A percentile compares a stretch with the other conserved stretches of the same genome.
phyloP scores from a whole-genome alignment of 1,284 basidiomycete genomes.

The Trichosporon faecale region DNA sequence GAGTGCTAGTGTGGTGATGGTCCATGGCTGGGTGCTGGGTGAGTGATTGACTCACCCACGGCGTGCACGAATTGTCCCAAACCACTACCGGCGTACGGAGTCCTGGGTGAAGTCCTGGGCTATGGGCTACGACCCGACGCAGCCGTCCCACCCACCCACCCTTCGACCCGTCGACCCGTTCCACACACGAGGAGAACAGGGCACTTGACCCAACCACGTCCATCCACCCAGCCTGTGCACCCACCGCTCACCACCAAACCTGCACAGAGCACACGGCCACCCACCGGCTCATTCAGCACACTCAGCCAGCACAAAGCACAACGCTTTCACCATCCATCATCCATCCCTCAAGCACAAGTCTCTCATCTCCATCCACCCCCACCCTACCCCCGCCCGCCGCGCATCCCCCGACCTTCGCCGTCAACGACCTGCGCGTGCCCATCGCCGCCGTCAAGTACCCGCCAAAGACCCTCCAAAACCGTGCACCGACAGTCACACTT shows the following conservation, averaged over 20 bases:
- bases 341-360: background rate
- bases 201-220: background rate
- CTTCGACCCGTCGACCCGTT: too few relatives aligned
- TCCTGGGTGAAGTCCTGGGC: background rate
- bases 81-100: background rate
- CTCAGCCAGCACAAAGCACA: background rate
- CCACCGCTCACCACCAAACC: background rate
- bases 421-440: too few relatives aligned
- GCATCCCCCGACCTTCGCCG: background rate
- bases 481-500: background rate
- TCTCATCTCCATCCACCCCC: slow-evolving; percentile 8
- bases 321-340: slow-evolving; percentile 1
- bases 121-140: too few relatives aligned
- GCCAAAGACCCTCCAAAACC: background rate
- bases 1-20: background rate
- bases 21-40: background rate
- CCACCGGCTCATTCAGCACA: too few relatives aligned
- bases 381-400: background rate
- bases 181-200: too few relatives aligned
- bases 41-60: background rate
- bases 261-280: background rate
- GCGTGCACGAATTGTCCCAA: background rate
- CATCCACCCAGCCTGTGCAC: background rate
- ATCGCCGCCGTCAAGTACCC: too few relatives aligned
- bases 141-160: background rate